Base-by-base conservation (phyloP, 2,329 filamentous ascomycete species). In the Sporothrix phasma region DNA sequence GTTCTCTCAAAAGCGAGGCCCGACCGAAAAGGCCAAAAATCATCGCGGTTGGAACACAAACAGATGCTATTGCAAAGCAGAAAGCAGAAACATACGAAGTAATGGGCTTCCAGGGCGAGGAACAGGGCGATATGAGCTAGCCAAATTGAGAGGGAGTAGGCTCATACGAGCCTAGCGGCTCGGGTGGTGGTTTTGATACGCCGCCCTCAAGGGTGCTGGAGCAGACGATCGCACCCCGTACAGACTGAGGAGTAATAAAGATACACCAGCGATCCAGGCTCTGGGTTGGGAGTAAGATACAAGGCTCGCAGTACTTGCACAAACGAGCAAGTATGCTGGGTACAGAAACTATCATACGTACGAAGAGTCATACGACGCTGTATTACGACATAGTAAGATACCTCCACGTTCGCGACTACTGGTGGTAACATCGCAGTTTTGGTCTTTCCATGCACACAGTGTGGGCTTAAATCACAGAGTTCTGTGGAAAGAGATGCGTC, bases 121-220 rank as follows among this genome's bases (percentile, higher is more conserved):
- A n/a, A 59, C 24, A 6, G 24, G 22, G 31, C 34, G 41, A 60
- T 53, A 62, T 63, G n/a, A 43, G 49, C 65, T 67, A 68, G 46
- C 66, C 54, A 54, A 45, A 66, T 66, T 66, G 45, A 39, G 62
- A 63, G 62, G 64, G 54, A 60, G 65, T 29, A 63, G 67, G 62
- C 17, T 56, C 39, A 6, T n/a, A n/a, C n/a, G 31, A 45, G 17
- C 49, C 43, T 37, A 10, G 54, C 31, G 62, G 26, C n/a, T 64
- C 54, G 45, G 59, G 64, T 45, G 47, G 63, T 60, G 43, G 41
- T 34, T 62, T 46, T 66, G 60, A 66, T 66, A 63, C 43, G 63
- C 63, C 64, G 49, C 63, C 65, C 62, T 67, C 62, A 64, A 41
- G 26, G 39, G 39, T 56, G 37, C 24, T 61, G 34, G 54, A 59